Evolutionary conservation across 2,329 filamentous ascomycete species (phyloP), one percentile per base, ranked within the genome.

Genomic region (Biscogniauxia mediterranea): DNA sequence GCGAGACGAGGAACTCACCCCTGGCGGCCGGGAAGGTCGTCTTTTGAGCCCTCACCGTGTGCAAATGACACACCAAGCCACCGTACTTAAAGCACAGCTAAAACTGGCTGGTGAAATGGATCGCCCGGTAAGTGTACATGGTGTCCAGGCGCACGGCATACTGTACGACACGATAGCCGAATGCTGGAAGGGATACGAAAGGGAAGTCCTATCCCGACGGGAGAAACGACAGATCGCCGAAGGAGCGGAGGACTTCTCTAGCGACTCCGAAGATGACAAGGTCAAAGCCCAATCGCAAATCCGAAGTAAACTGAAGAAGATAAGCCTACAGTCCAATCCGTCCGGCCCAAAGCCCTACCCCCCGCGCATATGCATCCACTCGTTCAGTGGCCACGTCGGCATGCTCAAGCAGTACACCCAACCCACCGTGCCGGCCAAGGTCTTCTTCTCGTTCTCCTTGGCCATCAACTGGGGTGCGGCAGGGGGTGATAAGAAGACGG

Each of bases 351-450:
- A 83, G 62, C 89, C 90, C 0, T 98, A 89, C 68, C 93, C 95
- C 3, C 93, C 93, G 0, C 82, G 93, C 8, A 89, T 98, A 72
- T 99, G 95, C 72, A 85, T 99, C 61, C 95, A 99, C 76, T 97
- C 93, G 0, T 99, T 93, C 76, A 96, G 91, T 54, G 94, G 92
- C 0, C 84, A 89, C 5, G 81, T 86, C 11, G 88, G 95, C 60
- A 83, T 89, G 32, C 78, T 97, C 46, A 88, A 85, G 66, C 92
- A 93, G 74, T 98, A 97, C 70, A 78, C 92, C 54, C 83, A 90
- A 65, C 85, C 86, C 1, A 80, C 84, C 0, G 86, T 95, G 8
- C 94, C 94, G 0, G 86, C 88, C 0, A 81, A 86, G 17, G 83
- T 98, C 20, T 99, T 88, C 76, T 93, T 96, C 69, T 97, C 93